Base-by-base conservation (phyloP, 2,329 filamentous ascomycete genomes). In the Nothophaeocryptopus gaeumannii region DNA sequence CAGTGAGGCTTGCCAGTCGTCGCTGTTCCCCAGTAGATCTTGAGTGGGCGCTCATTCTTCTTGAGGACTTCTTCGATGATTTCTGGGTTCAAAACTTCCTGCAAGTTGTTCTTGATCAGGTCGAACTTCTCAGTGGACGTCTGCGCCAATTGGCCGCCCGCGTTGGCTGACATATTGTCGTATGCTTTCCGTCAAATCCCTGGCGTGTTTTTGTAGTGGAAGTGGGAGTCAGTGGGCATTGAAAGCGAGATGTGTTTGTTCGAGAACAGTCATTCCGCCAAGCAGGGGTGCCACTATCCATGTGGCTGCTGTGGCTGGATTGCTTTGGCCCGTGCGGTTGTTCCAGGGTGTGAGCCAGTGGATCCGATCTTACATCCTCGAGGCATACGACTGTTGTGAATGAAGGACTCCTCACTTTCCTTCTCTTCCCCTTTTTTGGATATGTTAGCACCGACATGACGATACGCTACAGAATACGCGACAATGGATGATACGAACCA, bases 21-120 rank as follows among this genome's bases (percentile, higher is more conserved):
- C 13, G 88, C 88, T 34, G 86, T 92, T 36, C 86, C 88, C 89
- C 88, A 95, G 82, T 95, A 95, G 69, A 95, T 82, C 67, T 84
- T 86, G 44, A 88, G 79, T 46, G 83, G 81, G 39, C 85, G 79
- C 46, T 88, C 84, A 67, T 88, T 79, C 52, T 82, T 82, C 58
- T 86, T 71, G 55, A 92, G 79, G 39, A 83, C 73, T 64, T 82
- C 78, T 67, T 90, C 82, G 66, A 93, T 86, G 55, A 95, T 89
- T 66, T 95, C 89, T 16, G 83, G 83, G 66, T 93, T 91, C 53
- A 96, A 79, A 42, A 89, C 76, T 76, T 96, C 90, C 54, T 85
- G 82, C 51, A 63, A 52, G 70, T 93, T 93, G 67, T 85, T 83
- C 55, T 79, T 82, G 73, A 95, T 95, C 64, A 95, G 79, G 47